Evolutionary conservation across 192 early-diverging fungal species (phyloP).

Genomic region (Spinellus fusiger): DNA sequence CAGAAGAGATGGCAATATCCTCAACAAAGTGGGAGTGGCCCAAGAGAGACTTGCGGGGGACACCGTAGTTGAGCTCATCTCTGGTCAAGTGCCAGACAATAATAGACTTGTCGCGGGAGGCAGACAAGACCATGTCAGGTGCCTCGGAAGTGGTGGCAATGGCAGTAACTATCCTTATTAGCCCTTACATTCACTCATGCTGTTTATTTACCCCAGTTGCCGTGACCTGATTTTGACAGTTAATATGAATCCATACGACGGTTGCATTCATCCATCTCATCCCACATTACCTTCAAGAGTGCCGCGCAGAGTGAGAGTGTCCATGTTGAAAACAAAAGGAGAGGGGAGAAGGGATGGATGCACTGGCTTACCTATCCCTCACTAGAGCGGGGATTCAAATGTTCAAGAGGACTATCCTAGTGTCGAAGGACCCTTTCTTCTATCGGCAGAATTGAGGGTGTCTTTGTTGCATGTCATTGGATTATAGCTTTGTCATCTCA

Average conservation of each 20-base stretch:
- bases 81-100: slow-evolving; percentile 95
- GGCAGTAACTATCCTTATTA: slow-evolving; percentile 67
- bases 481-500: too few relatives aligned
- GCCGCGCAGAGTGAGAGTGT: slow-evolving; percentile 30
- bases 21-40: slow-evolving; percentile 99
- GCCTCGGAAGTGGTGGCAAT: slow-evolving; percentile 95
- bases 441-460: too few relatives aligned
- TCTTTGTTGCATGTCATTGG: too few relatives aligned
- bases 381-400: too few relatives aligned
- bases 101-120: slow-evolving; percentile 98
- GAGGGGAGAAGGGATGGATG: slow-evolving; percentile 8
- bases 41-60: slow-evolving; percentile 81
- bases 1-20: slow-evolving; percentile 97
- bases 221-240: slow-evolving; percentile 24
- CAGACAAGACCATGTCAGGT: slow-evolving; percentile 94
- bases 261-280: slow-evolving; percentile 21
- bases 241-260: slow-evolving; percentile 16
- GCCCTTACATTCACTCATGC: background rate
- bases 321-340: slow-evolving; percentile 21
- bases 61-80: slow-evolving; percentile 89
- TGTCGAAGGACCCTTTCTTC: too few relatives aligned
- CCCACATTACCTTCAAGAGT: slow-evolving; percentile 28
- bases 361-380: background rate
- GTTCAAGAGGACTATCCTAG: too few relatives aligned
- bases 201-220: slow-evolving; percentile 29